Percentiles rank a stretch among this genome's conserved stretches.
Conservation (phyloP, 768 basidiomycete genomes). For the Gloeostereum incarnatum region DNA sequence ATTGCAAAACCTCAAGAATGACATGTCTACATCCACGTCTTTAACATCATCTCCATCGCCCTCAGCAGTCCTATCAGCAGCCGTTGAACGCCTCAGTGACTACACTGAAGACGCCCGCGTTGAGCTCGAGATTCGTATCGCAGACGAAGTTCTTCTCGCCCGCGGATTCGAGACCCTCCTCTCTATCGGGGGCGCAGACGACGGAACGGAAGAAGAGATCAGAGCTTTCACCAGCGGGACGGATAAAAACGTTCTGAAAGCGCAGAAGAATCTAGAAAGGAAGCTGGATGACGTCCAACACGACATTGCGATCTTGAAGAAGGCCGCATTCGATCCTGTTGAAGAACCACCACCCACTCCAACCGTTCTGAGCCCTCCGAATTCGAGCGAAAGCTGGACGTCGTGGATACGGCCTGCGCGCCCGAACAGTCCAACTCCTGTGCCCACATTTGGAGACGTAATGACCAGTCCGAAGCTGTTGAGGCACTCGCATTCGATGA, state of each 20-base stretch:
- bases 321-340: constrained; percentile 39
- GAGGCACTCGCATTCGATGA: constrained; percentile 34
- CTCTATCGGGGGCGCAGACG: constrained; percentile 23
- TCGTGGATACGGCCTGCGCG: constrained; percentile 38
- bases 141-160: constrained; percentile 59
- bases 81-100: constrained; percentile 58
- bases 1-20: constrained; percentile 45
- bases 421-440: constrained; percentile 27
- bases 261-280: constrained; percentile 34
- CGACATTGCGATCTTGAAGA: constrained; percentile 65
- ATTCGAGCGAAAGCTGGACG: constrained; percentile 43
- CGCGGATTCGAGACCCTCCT: constrained; percentile 66
- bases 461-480: constrained; percentile 54
- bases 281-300: constrained; percentile 71
- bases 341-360: constrained; percentile 3
- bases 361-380: constrained; percentile 7
- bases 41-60: constrained; percentile 11
- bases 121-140: constrained; percentile 70
- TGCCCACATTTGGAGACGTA: constrained; percentile 61
- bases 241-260: constrained; percentile 35
- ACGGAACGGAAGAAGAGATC: constrained; percentile 34
- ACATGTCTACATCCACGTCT: constrained; percentile 12
- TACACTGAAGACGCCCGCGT: constrained; percentile 74
- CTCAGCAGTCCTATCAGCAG: constrained; percentile 32
- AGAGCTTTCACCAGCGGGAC: constrained; percentile 46